A percentile compares a stretch with the other conserved stretches of the same genome.
Evolutionary conservation across 208 protist species (phyloP).

Genomic region (Acanthamoeba culbertsoni): DNA sequence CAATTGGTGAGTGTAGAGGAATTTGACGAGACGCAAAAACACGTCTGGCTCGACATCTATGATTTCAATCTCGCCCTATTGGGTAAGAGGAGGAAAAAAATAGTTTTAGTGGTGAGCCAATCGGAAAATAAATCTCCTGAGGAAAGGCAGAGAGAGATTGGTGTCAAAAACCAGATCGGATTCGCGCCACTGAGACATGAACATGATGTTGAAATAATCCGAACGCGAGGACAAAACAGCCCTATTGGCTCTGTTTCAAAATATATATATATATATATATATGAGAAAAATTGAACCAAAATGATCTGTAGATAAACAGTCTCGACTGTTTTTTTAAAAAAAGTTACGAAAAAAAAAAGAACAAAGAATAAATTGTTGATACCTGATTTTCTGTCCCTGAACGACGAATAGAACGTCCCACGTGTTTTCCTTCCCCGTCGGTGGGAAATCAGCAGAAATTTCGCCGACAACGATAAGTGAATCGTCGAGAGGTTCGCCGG

Average conservation of each 20-base stretch:
- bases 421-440: not conserved
- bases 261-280: not conserved
- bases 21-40: not conserved
- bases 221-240: not conserved
- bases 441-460: not conserved
- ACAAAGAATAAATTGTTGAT: not conserved
- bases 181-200: conserved; percentile 1
- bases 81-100: not conserved
- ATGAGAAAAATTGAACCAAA: not conserved
- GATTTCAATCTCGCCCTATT: not conserved
- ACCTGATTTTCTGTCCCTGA: not conserved
- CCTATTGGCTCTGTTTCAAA: not conserved
- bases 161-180: conserved; percentile 11
- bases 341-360: too few relatives aligned
- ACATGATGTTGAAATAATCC: conserved; percentile 45
- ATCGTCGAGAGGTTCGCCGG: not conserved
- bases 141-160: too few relatives aligned
- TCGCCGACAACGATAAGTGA: not conserved
- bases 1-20: conserved; percentile 26
- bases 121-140: too few relatives aligned
- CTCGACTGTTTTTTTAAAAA: too few relatives aligned
- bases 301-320: not conserved
- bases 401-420: not conserved
- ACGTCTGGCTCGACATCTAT: conserved; percentile 14
- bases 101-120: too few relatives aligned